Evolutionary conservation across 495 filamentous ascomycete species (phyloP).

Genomic region (Daldinia bambusicola): DNA sequence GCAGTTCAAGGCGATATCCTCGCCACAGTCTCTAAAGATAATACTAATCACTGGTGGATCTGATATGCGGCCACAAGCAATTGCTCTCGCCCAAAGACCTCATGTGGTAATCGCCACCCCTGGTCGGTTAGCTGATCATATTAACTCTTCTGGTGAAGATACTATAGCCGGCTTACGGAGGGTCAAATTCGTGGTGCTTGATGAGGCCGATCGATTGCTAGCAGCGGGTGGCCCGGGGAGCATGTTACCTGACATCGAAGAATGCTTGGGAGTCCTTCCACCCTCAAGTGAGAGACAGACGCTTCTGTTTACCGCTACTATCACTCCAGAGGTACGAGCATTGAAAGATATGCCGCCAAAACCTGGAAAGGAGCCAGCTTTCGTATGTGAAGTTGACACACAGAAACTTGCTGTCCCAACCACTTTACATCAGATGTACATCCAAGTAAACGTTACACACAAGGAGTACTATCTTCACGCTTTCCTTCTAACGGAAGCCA

Average conservation of each 20-base stretch:
- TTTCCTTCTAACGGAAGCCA: slow-evolving; percentile 81
- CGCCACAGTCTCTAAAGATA: slow-evolving; percentile 84
- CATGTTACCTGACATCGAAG: slow-evolving; percentile 94
- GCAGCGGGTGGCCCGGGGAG: slow-evolving; percentile 74
- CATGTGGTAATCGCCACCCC: slow-evolving; percentile 96
- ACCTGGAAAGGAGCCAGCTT: slow-evolving; percentile 75
- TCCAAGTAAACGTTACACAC: slow-evolving; percentile 87
- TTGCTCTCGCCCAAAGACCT: slow-evolving; percentile 79
- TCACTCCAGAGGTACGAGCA: slow-evolving; percentile 90
- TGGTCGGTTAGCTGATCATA: slow-evolving; percentile 93
- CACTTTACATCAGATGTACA: slow-evolving; percentile 83
- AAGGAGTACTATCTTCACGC: slow-evolving; percentile 94
- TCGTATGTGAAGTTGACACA: slow-evolving; percentile 87
- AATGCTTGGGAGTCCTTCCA: slow-evolving; percentile 82
- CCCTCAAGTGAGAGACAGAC: slow-evolving; percentile 70
- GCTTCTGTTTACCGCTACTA: slow-evolving; percentile 94
- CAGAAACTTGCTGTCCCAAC: slow-evolving; percentile 78
- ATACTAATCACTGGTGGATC: slow-evolving; percentile 88
- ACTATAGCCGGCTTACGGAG: slow-evolving; percentile 82
- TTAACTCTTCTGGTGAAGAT: slow-evolving; percentile 87
- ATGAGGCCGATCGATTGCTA: slow-evolving; percentile 94
- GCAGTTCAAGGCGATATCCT: slow-evolving; percentile 90
- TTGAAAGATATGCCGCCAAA: slow-evolving; percentile 78
- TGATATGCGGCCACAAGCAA: slow-evolving; percentile 91
- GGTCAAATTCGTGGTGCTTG: slow-evolving; percentile 86